Conservation (phyloP, 1,284 basidiomycete genomes). For the Gymnopus androsaceus region DNA sequence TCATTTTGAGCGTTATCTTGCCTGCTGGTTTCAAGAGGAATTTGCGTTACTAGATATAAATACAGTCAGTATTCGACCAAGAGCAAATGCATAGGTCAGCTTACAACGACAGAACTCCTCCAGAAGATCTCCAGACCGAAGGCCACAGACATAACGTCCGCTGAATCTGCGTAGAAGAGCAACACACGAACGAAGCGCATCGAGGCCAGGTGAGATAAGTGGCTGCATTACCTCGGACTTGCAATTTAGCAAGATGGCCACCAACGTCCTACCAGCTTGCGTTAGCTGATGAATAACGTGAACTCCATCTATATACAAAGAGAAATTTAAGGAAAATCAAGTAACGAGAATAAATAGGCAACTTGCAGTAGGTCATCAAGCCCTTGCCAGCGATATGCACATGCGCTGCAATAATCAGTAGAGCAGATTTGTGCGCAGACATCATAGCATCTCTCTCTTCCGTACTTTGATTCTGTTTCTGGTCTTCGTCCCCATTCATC, state of each 20-base stretch:
- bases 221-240: conserved; percentile 68
- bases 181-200: conserved; percentile 83
- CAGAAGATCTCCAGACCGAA: conserved; percentile 86
- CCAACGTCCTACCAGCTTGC: conserved; percentile 86
- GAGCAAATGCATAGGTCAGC: conserved; percentile 33
- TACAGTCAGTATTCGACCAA: no score
- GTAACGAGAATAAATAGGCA: conserved; percentile 14
- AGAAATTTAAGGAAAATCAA: conserved; percentile 13
- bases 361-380: conserved; percentile 90
- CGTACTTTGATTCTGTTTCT: conserved; percentile 57
- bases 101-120: conserved; percentile 89
- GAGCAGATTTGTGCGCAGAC: conserved; percentile 68
- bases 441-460: conserved; percentile 69
- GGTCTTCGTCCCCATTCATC: conserved; percentile 41
- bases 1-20: conserved; percentile 54
- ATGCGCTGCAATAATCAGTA: conserved; percentile 82
- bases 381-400: conserved; percentile 84
- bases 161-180: conserved; percentile 78
- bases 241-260: conserved; percentile 82
- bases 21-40: conserved; percentile 71
- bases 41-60: conserved; percentile 82
- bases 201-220: conserved; percentile 77
- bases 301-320: conserved; percentile 67
- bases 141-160: conserved; percentile 81
- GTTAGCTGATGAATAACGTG: conserved; percentile 93